Evolutionary conservation across 148 eudicot genomes (phyloP).

Genomic region (Silene uniflora): DNA sequence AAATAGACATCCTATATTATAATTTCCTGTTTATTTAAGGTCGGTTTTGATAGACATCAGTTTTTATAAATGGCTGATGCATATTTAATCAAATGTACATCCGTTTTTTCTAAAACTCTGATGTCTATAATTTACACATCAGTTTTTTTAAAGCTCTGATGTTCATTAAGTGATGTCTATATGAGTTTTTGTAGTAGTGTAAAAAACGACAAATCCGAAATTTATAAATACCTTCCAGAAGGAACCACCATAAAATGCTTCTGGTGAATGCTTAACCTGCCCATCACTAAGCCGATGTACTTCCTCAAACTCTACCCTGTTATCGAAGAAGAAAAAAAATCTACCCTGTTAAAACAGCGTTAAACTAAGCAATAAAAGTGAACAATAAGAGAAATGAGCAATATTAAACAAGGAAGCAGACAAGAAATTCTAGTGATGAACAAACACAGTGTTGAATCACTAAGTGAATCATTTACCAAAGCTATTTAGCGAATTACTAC

Average conservation of each 20-base stretch:
- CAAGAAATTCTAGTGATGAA: background rate
- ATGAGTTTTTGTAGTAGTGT: too few relatives aligned
- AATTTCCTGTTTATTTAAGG: too few relatives aligned
- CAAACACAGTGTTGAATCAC: background rate
- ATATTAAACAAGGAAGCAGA: background rate
- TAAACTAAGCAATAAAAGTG: slow-evolving; percentile 3
- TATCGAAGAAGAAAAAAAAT: slow-evolving; percentile 34
- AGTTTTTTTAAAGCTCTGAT: too few relatives aligned
- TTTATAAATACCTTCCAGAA: slow-evolving; percentile 76
- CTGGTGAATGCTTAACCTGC: slow-evolving; percentile 95
- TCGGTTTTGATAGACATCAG: too few relatives aligned
- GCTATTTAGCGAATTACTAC: background rate
- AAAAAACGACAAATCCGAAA: background rate
- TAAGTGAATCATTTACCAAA: slow-evolving; percentile 2
- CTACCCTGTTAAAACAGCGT: slow-evolving; percentile 53
- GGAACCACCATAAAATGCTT: slow-evolving; percentile 98
- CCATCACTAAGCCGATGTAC: slow-evolving; percentile 91
- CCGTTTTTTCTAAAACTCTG: too few relatives aligned
- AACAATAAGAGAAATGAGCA: background rate
- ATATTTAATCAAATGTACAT: too few relatives aligned
- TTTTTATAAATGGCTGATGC: too few relatives aligned
- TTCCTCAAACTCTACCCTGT: slow-evolving; percentile 90
- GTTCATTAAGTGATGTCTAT: too few relatives aligned
- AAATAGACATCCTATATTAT: too few relatives aligned
- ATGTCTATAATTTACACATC: too few relatives aligned